phyloP scores from a whole-genome alignment of 2,329 filamentous ascomycete genomes.

The Fusarium sp. region DNA sequence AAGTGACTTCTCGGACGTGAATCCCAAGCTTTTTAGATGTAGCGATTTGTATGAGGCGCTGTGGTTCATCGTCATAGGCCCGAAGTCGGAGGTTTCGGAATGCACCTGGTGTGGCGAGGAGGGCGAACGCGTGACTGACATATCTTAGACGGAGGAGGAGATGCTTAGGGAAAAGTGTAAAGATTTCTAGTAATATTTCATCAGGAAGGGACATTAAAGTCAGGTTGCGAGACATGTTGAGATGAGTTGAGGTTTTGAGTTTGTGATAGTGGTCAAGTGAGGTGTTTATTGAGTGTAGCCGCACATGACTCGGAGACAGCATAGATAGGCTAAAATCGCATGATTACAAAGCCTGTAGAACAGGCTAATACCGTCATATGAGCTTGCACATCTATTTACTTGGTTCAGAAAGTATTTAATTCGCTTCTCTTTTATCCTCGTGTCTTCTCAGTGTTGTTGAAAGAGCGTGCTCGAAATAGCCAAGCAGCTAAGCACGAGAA shows the following conservation, averaged over 20 bases:
- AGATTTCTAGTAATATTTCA: background rate
- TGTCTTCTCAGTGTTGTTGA: background rate
- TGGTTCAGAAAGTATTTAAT: background rate
- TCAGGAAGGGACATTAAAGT: background rate
- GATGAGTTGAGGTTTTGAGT: background rate
- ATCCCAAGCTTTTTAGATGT: background rate
- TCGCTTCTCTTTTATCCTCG: background rate
- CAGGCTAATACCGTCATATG: background rate
- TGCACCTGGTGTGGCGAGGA: background rate
- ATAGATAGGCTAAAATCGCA: background rate
- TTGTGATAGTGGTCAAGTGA: background rate
- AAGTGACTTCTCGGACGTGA: constrained; percentile 12
- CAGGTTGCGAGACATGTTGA: background rate
- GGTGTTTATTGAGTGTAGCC: background rate
- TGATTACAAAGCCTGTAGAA: background rate
- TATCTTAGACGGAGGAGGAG: background rate
- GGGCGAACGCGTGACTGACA: background rate
- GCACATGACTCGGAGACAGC: background rate
- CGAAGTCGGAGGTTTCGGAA: constrained; percentile 14
- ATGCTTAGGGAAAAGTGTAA: background rate
- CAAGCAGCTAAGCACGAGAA: background rate
- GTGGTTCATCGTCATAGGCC: constrained; percentile 5
- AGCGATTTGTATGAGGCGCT: background rate
- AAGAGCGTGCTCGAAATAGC: background rate
- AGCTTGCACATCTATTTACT: background rate